phyloP scores from a whole-genome alignment of 2,329 filamentous ascomycete species.

The Lachnellula arida region DNA sequence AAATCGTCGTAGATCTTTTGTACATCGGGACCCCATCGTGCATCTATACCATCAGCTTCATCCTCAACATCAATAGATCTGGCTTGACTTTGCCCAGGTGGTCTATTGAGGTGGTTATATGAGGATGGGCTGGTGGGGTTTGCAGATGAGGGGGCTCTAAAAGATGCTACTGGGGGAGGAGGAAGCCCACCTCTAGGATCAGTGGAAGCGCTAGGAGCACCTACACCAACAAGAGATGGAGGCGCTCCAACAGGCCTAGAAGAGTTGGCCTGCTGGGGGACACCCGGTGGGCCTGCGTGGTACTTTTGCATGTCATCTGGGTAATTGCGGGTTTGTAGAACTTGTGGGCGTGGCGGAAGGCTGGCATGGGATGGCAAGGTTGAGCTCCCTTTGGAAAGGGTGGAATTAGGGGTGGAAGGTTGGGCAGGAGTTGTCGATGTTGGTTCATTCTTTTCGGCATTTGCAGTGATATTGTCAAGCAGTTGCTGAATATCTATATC shows the following conservation, averaged over 20 bases:
- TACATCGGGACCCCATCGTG: slow-evolving; percentile 42
- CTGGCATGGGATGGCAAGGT: slow-evolving; percentile 32
- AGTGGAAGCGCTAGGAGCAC: slow-evolving; percentile 32
- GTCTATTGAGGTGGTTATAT: slow-evolving; percentile 19
- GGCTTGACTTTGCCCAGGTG: slow-evolving; percentile 15
- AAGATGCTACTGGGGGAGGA: slow-evolving; percentile 32
- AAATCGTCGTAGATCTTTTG: slow-evolving; percentile 70
- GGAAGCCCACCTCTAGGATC: slow-evolving; percentile 31
- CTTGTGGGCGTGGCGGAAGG: slow-evolving; percentile 33
- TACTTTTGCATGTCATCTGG: slow-evolving; percentile 31
- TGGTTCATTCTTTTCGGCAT: slow-evolving; percentile 32
- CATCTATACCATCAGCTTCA: slow-evolving; percentile 30
- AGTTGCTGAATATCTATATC: slow-evolving; percentile 35
- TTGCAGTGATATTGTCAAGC: slow-evolving; percentile 35
- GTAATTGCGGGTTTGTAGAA: slow-evolving; percentile 25
- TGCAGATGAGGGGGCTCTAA: slow-evolving; percentile 21
- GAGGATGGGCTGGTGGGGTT: slow-evolving; percentile 21
- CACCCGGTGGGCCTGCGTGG: slow-evolving; percentile 26
- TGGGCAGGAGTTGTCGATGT: slow-evolving; percentile 15
- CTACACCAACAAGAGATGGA: slow-evolving; percentile 28
- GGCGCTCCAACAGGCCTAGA: slow-evolving; percentile 30
- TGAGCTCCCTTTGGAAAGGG: slow-evolving; percentile 20
- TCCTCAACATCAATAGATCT: slow-evolving; percentile 21
- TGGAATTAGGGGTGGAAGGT: slow-evolving; percentile 17
- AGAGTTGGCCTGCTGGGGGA: slow-evolving; percentile 22